These are phyloP conservation scores for Petunia secreta DNA, from an alignment of 257 asterid genomes.

Conservation along the genomic window DNA sequence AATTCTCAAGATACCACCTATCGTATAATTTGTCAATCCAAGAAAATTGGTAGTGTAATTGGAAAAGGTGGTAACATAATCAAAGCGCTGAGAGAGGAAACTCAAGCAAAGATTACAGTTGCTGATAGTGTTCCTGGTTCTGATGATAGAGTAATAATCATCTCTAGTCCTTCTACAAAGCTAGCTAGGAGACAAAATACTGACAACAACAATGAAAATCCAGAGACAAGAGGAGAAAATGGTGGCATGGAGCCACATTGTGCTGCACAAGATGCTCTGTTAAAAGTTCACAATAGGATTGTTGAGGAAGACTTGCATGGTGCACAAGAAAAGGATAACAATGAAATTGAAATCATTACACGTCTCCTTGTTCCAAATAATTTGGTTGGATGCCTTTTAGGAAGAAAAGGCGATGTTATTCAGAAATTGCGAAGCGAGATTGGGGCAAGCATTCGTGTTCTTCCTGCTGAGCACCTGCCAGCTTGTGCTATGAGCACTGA, in stretches of 20 bases:
- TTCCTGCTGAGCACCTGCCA: slow-evolving; percentile 68
- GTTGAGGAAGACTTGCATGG: slow-evolving; percentile 62
- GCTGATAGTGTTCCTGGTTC: slow-evolving; percentile 71
- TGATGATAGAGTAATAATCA: slow-evolving; percentile 72
- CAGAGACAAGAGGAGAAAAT: slow-evolving; percentile 33
- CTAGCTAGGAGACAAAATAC: slow-evolving; percentile 40
- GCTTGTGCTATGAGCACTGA: slow-evolving; percentile 64
- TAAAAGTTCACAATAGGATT: slow-evolving; percentile 78
- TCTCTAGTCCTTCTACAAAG: slow-evolving; percentile 65
- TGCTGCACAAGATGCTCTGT: slow-evolving; percentile 86
- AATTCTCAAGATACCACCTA: slow-evolving; percentile 58
- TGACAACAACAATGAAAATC: slow-evolving; percentile 34
- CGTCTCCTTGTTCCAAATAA: slow-evolving; percentile 72
- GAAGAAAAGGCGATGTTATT: slow-evolving; percentile 84
- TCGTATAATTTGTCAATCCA: slow-evolving; percentile 67
- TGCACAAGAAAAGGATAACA: slow-evolving; percentile 39
- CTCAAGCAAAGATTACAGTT: slow-evolving; percentile 80
- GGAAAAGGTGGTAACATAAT: slow-evolving; percentile 86
- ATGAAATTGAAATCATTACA: slow-evolving; percentile 59
- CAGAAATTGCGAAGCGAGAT: slow-evolving; percentile 79
- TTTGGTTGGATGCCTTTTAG: slow-evolving; percentile 73
- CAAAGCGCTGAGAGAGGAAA: slow-evolving; percentile 78
- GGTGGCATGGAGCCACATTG: slow-evolving; percentile 55
- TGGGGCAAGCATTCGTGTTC: slow-evolving; percentile 81
- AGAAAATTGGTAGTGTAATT: slow-evolving; percentile 76